Evolutionary conservation across 2,329 filamentous ascomycete species (phyloP).

Genomic region (Cercospora sp.): DNA sequence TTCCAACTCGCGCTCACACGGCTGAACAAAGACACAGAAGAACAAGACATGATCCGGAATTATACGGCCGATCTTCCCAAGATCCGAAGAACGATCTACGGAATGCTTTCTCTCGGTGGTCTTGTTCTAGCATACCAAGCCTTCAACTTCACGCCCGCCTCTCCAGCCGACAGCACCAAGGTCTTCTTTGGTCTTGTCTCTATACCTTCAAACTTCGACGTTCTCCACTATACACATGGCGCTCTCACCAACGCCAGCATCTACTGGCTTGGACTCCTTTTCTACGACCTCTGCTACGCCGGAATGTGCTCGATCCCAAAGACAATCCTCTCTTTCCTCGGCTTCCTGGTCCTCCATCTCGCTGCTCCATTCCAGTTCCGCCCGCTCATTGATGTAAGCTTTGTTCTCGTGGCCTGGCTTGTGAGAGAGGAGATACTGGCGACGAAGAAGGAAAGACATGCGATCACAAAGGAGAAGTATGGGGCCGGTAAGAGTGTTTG

Average conservation of each 20-base stretch:
- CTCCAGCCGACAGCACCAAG: neutral
- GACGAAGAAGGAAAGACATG: conserved; percentile 30
- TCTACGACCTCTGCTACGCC: conserved; percentile 40
- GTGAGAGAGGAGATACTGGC: conserved; percentile 43
- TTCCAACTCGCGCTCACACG: conserved; percentile 28
- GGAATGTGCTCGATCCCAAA: conserved; percentile 28
- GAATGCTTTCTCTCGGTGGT: neutral
- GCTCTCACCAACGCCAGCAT: conserved; percentile 19
- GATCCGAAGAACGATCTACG: conserved; percentile 19
- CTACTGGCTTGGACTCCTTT: conserved; percentile 40
- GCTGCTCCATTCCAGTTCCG: conserved; percentile 29
- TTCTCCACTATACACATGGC: conserved; percentile 2
- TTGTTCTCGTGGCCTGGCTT: conserved; percentile 36
- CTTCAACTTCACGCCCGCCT: neutral
- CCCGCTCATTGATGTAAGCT: neutral
- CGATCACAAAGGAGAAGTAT: conserved; percentile 23
- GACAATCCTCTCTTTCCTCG: neutral
- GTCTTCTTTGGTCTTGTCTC: conserved; percentile 12
- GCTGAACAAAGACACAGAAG: conserved; percentile 29
- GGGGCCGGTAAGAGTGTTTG: conserved; percentile 14
- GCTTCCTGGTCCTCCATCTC: conserved; percentile 34
- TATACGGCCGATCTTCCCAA: conserved; percentile 22
- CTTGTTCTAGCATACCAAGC: neutral
- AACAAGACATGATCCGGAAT: conserved; percentile 21
- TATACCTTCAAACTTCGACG: neutral